Evolutionary conservation across 164 flowering plant genomes (phyloP).

Genomic region (Cinnamomum chago): DNA sequence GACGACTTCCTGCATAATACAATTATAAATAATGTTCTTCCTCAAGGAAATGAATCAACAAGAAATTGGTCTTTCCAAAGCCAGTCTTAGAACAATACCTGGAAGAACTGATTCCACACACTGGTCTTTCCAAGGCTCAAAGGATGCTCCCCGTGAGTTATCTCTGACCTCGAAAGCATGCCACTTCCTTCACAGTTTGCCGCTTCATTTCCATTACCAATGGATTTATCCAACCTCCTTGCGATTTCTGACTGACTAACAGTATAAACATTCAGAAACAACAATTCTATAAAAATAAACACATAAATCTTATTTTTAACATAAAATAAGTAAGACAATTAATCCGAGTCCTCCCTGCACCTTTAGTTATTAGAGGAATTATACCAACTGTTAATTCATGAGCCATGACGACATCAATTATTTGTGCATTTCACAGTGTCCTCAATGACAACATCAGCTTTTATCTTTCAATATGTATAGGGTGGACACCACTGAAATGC

Average conservation of each 20-base stretch:
- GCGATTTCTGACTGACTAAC: slow-evolving; percentile 97
- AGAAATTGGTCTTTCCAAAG: background rate
- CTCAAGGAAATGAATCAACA: background rate
- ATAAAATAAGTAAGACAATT: no score
- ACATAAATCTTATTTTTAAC: background rate
- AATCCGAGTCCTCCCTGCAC: no score
- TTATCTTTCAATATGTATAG: background rate
- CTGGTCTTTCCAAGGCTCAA: slow-evolving; percentile 88
- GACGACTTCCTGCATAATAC: background rate
- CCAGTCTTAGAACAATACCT: slow-evolving; percentile 43
- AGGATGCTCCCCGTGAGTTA: slow-evolving; percentile 89
- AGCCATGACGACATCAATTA: background rate
- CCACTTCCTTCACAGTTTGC: slow-evolving; percentile 40
- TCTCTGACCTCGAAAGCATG: slow-evolving; percentile 71
- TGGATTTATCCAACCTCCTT: slow-evolving; percentile 64
- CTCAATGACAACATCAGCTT: background rate
- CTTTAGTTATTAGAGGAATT: no score
- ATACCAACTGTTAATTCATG: no score
- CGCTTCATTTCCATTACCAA: slow-evolving; percentile 33
- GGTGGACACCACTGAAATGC: background rate
- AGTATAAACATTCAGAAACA: slow-evolving; percentile 60
- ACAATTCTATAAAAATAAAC: slow-evolving; percentile 8
- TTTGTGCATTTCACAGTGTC: background rate
- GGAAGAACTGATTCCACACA: slow-evolving; percentile 91
- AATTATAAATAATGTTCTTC: no score